Base-by-base conservation (phyloP, 768 basidiomycete genomes). In the Mycena alexandri region DNA sequence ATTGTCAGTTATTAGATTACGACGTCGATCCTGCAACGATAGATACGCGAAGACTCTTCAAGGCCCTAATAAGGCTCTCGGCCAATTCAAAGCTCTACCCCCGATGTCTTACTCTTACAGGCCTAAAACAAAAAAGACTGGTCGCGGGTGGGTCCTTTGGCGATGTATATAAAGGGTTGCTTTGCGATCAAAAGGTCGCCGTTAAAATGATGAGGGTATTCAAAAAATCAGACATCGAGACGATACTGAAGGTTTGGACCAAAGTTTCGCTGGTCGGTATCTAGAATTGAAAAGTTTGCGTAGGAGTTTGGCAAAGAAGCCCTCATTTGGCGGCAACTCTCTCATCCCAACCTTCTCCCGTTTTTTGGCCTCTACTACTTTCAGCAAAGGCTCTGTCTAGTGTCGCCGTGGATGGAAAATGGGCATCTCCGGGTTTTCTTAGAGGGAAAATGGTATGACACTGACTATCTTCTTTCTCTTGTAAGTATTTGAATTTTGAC, bases 311-410 rank as follows among this genome's bases (percentile, higher is more conserved):
- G 57, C 16, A 42, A 68, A 41, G 74, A 75, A 48, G 70, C 73
- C 8, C 58, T 71, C 19, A 72, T 74, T n/a, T 67, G 71, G 34
- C 72, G 69, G 19, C 63, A 71, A 5, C 60, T 74, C 25, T 41
- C 50, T 29, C 73, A 72, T 60, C 72, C 75, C 12, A 72, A 72
- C 44, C 59, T 74, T 48, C 60, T 76, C 5, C 63, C 72, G 1
- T 76, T 73, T 48, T 53, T 71, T n/a, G 74, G 74, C 24, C 50
- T 73, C 19, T 65, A 72, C 51, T 57, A 69, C 48, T 65, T 65
- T 29, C 34, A 58, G 10, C 34, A 54, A 19, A 52, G 69, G 19
- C 46, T 73, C 21, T 71, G 68, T 24, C 74, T 80, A 12, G 34
- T 80, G 16, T 67, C 38, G 9, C 38, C 38, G 38, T 38, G 38